Percentiles rank a stretch among this genome's conserved stretches.
Evolutionary conservation across 768 basidiomycete species (phyloP).

Genomic region (Tricholoma sp.): DNA sequence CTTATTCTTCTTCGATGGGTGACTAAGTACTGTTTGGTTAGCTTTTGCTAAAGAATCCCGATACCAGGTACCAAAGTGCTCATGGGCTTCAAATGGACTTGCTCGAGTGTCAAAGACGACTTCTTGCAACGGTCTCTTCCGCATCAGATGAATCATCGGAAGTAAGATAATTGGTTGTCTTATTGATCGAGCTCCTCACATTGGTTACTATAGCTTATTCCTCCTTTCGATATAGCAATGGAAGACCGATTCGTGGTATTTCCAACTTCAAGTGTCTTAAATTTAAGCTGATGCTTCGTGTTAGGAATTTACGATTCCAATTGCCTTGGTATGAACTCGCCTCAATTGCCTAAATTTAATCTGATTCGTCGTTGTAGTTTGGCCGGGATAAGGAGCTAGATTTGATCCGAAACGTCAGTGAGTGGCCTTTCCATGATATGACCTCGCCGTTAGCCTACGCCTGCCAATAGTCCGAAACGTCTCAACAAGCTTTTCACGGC

Average conservation of each 20-base stretch:
- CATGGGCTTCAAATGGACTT: constrained; percentile 65
- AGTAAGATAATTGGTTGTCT: constrained; percentile 24
- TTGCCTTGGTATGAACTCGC: constrained; percentile 43
- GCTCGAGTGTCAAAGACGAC: constrained; percentile 59
- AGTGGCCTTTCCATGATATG: constrained; percentile 20
- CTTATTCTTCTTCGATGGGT: not conserved
- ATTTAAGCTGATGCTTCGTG: not conserved
- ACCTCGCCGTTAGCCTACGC: not conserved
- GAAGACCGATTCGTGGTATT: constrained; percentile 62
- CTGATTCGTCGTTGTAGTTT: constrained; percentile 34
- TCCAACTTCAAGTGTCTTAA: not conserved
- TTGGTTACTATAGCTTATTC: constrained; percentile 46
- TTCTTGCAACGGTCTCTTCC: constrained; percentile 55
- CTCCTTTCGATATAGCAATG: constrained; percentile 57
- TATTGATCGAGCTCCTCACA: not conserved
- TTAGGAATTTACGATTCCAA: constrained; percentile 68
- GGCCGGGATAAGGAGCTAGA: constrained; percentile 72
- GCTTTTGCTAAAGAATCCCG: constrained; percentile 66
- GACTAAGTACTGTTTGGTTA: constrained; percentile 18
- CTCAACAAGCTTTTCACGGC: constrained; percentile 57
- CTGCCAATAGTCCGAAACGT: constrained; percentile 34
- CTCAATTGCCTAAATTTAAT: not conserved
- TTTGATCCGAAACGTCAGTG: constrained; percentile 59
- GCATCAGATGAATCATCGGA: constrained; percentile 53
- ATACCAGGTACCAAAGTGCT: constrained; percentile 66